Evolutionary conservation across 192 early-diverging fungal genomes (phyloP).

Genomic region (Coemansia furcata): DNA sequence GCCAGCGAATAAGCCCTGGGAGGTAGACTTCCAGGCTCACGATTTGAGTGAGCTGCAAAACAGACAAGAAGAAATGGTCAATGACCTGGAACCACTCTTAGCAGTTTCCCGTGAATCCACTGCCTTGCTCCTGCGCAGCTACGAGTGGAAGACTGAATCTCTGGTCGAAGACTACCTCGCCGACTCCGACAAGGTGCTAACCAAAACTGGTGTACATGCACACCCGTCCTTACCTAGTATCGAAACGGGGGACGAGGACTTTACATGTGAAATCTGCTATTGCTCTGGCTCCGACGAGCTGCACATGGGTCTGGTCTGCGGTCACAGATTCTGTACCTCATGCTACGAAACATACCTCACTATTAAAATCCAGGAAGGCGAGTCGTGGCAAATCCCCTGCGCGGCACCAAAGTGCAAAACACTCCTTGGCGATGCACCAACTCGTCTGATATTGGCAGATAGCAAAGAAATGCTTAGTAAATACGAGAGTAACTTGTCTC

Average conservation of each 20-base stretch:
- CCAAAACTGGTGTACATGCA: constrained; percentile 24
- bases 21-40: constrained; percentile 41
- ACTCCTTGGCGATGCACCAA: constrained; percentile 79
- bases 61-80: constrained; percentile 32
- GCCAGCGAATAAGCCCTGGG: constrained; percentile 13
- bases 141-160: constrained; percentile 44
- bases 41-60: constrained; percentile 16
- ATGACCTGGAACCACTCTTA: constrained; percentile 35
- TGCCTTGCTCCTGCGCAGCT: constrained; percentile 37
- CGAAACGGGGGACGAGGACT: constrained; percentile 40
- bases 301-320: constrained; percentile 71
- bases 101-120: constrained; percentile 31
- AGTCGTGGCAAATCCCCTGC: constrained; percentile 72
- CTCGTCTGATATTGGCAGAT: constrained; percentile 64
- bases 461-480: constrained; percentile 50
- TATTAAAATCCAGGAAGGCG: constrained; percentile 84
- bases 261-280: constrained; percentile 92
- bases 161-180: constrained; percentile 43
- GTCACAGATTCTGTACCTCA: constrained; percentile 82
- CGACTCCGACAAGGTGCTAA: constrained; percentile 31
- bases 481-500: constrained; percentile 65
- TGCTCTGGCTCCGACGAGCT: constrained; percentile 40
- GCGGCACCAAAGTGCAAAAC: constrained; percentile 70
- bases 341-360: constrained; percentile 86
- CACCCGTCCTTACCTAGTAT: constrained; percentile 16